Percentiles rank a stretch among this genome's conserved stretches.
Evolutionary conservation across 2,329 filamentous ascomycete species (phyloP).

Genomic region (Diaporthe nobilis): DNA sequence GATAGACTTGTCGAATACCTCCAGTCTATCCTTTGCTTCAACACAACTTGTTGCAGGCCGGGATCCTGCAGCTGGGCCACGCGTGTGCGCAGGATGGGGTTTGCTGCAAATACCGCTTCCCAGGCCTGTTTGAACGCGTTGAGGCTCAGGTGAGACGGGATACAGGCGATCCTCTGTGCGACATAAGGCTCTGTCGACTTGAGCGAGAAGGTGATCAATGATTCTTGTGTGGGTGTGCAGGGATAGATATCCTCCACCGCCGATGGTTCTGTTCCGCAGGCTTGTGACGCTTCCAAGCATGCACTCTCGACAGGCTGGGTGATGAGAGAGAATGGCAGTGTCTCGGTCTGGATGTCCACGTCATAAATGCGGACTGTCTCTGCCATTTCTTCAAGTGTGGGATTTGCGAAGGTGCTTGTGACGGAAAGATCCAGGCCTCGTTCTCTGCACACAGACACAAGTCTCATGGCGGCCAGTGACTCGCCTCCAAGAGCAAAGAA

Average conservation of each 20-base stretch:
- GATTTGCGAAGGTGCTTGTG: conserved; percentile 58
- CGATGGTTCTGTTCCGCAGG: conserved; percentile 43
- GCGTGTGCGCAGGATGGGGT: conserved; percentile 53
- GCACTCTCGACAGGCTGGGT: conserved; percentile 42
- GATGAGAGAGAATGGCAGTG: conserved; percentile 47
- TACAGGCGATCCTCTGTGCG: conserved; percentile 47
- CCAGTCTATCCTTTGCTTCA: conserved; percentile 51
- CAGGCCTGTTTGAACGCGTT: conserved; percentile 49
- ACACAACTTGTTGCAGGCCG: conserved; percentile 55
- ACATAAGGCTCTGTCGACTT: conserved; percentile 52
- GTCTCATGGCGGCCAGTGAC: conserved; percentile 60
- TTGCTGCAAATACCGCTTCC: conserved; percentile 46
- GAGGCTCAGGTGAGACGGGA: conserved; percentile 44
- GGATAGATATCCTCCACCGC: conserved; percentile 56
- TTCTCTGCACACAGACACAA: conserved; percentile 55
- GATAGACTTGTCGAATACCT: conserved; percentile 43
- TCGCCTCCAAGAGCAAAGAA: conserved; percentile 63
- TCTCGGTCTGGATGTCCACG: conserved; percentile 45
- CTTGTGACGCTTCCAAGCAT: conserved; percentile 43
- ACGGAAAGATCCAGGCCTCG: conserved; percentile 52
- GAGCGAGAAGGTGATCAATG: conserved; percentile 53
- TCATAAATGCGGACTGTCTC: conserved; percentile 49
- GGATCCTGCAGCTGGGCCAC: conserved; percentile 50
- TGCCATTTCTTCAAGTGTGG: conserved; percentile 62
- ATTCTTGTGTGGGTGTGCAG: conserved; percentile 55